Percentiles rank a stretch among this genome's conserved stretches.
Evolutionary conservation across 2,329 filamentous ascomycete species (phyloP).

Genomic region (Nemania sp.): DNA sequence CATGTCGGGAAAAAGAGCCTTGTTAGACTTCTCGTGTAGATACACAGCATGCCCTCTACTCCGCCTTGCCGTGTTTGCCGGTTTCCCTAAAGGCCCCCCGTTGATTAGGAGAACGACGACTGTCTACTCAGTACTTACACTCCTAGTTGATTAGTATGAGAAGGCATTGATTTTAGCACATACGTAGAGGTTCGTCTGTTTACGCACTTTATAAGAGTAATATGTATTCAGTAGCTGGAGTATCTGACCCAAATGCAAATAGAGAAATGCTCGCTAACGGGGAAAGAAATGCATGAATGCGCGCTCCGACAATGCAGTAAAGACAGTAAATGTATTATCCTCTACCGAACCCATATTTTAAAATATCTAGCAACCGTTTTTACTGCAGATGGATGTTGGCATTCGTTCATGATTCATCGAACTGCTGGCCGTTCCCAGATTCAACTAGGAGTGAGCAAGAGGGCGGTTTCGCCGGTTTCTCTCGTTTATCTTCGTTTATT

Average conservation of each 20-base stretch:
- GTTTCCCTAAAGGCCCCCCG: background rate
- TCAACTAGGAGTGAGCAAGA: background rate
- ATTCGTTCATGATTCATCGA: background rate
- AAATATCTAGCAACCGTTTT: background rate
- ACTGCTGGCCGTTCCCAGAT: background rate
- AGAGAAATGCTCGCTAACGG: background rate
- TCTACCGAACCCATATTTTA: background rate
- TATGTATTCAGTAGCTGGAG: background rate
- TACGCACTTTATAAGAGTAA: background rate
- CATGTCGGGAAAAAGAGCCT: background rate
- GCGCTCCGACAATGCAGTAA: background rate
- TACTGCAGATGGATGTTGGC: background rate
- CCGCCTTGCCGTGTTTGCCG: background rate
- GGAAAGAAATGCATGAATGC: background rate
- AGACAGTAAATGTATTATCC: constrained; percentile 12
- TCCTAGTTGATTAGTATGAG: background rate
- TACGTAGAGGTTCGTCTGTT: background rate
- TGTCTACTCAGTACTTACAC: background rate
- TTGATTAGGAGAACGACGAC: background rate
- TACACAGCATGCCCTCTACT: background rate
- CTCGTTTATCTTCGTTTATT: background rate
- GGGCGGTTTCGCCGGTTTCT: background rate
- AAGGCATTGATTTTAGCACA: background rate
- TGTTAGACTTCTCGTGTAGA: background rate
- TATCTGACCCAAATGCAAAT: background rate